A percentile compares a stretch with the other conserved stretches of the same genome.
Evolutionary conservation across 768 basidiomycete genomes (phyloP).

Genomic region (Boletus rufocinnamomeus): DNA sequence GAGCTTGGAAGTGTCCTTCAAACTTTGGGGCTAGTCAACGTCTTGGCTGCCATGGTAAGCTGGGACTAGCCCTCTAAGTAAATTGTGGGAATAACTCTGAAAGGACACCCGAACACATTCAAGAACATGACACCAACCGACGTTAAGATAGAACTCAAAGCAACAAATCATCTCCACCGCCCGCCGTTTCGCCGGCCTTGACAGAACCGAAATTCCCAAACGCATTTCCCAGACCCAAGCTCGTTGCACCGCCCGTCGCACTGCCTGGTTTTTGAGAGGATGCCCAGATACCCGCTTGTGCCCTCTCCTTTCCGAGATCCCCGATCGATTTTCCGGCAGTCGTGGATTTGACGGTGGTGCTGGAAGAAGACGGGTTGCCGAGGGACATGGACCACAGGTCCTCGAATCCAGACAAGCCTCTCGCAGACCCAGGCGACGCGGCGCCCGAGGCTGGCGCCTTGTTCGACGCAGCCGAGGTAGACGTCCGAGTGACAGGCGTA

Average conservation of each 20-base stretch:
- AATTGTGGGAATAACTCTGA: constrained; percentile 4
- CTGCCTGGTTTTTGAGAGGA: constrained; percentile 30
- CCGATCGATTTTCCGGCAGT: constrained; percentile 73
- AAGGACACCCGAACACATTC: neutral
- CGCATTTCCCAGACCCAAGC: constrained; percentile 16
- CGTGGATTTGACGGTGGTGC: constrained; percentile 37
- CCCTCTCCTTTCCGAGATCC: constrained; percentile 88
- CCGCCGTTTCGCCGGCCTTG: constrained; percentile 20
- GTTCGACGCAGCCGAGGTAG: constrained; percentile 14
- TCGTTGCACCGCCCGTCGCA: constrained; percentile 9
- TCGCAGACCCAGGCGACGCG: constrained; percentile 34
- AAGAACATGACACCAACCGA: neutral
- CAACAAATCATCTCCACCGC: constrained; percentile 45
- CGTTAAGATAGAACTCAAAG: constrained; percentile 29
- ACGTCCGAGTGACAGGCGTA: constrained; percentile 15
- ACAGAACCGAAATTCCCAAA: constrained; percentile 40
- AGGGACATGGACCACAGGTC: constrained; percentile 88
- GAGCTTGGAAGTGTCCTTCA: neutral
- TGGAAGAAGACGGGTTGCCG: constrained; percentile 41
- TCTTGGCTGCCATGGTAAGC: constrained; percentile 4
- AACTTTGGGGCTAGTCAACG: neutral
- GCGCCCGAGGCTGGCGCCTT: constrained; percentile 19
- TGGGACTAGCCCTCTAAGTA: constrained; percentile 1
- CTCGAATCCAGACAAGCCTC: constrained; percentile 67
- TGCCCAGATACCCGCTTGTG: constrained; percentile 78